Base-by-base conservation (phyloP, 306 rosid species). In the Begonia peltatifolia region DNA sequence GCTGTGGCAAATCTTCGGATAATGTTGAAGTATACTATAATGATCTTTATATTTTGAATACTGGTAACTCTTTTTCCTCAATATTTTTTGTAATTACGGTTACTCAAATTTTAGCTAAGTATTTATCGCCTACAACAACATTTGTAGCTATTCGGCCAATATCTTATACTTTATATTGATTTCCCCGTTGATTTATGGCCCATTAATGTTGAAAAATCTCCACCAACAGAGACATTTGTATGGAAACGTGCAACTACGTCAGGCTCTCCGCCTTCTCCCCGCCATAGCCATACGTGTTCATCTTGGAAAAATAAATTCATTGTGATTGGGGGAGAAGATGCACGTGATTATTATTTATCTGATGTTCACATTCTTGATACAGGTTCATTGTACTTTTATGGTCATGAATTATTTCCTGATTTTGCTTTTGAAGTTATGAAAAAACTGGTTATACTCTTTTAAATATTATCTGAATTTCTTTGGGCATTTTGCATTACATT, bases 301-400 rank as follows among this genome's bases (percentile, higher is more conserved):
- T 73, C 96, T 46, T 92, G 93, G 92, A 81, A 75, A 76, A 92
- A 83, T 75, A 86, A 79, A 65, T 41, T 83, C 59, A 75, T 92
- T 50, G 93, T 92, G 64, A 64, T 92, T 47, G 99, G 93, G 47
- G 99, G 99, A 11, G 94, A 92, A 86, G 99, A 92, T 72, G 76
- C 64, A 0, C 80, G 81, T 46, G 94, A 83, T 66, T 92, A 79
- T 68, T 92, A 92, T 66, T 68, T 92, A 71, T 79, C 96, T 18
- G 99, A 92, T 14, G 96, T 86, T 63, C 99, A 92, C 74, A 78
- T 92, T 63, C 96, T 92, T 52, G 99, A 92, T 65, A 74, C 93
- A 65, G 99, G 99, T 83, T 49, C 64, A 62, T 18, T 50, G 2
- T 30, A 49, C 55, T 57, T 59, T 54, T 54, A 20, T 63, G 49